Evolutionary conservation across 2,329 filamentous ascomycete genomes (phyloP).

Genomic region (Curvularia eragrostidis): DNA sequence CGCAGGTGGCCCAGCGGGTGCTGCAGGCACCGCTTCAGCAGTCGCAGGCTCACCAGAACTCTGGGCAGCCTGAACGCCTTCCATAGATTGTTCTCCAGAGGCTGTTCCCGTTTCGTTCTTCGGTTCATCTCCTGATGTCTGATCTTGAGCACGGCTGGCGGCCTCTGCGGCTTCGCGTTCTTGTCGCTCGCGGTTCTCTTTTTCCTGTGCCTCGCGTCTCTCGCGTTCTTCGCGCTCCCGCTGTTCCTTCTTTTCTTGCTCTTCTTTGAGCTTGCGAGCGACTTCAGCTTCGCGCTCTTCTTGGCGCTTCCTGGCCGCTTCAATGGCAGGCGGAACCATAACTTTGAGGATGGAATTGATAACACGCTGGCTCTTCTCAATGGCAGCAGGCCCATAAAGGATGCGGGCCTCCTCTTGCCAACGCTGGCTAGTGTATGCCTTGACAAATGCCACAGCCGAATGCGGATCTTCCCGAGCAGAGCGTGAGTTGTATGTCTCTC

Average conservation of each 20-base stretch:
- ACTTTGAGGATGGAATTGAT: constrained; percentile 72
- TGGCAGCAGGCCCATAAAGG: constrained; percentile 73
- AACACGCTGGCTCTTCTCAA: constrained; percentile 74
- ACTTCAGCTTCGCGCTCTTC: constrained; percentile 77
- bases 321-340: constrained; percentile 83
- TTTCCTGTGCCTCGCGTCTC: constrained; percentile 61
- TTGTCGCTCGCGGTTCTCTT: constrained; percentile 49
- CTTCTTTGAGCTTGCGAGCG: constrained; percentile 66
- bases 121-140: constrained; percentile 24
- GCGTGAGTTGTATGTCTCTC: constrained; percentile 42
- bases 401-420: constrained; percentile 92
- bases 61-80: constrained; percentile 70
- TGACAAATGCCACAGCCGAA: constrained; percentile 77
- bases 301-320: constrained; percentile 76
- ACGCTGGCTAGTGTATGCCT: constrained; percentile 73
- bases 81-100: constrained; percentile 66
- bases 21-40: constrained; percentile 33
- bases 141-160: constrained; percentile 46
- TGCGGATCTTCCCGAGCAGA: constrained; percentile 65
- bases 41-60: constrained; percentile 28
- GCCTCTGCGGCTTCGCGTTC: constrained; percentile 53
- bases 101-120: constrained; percentile 49
- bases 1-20: constrained; percentile 41
- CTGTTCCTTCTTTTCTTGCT: constrained; percentile 68
- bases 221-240: constrained; percentile 66